phyloP scores from a whole-genome alignment of 441 rosid species.

The Populus trichocarpa region DNA sequence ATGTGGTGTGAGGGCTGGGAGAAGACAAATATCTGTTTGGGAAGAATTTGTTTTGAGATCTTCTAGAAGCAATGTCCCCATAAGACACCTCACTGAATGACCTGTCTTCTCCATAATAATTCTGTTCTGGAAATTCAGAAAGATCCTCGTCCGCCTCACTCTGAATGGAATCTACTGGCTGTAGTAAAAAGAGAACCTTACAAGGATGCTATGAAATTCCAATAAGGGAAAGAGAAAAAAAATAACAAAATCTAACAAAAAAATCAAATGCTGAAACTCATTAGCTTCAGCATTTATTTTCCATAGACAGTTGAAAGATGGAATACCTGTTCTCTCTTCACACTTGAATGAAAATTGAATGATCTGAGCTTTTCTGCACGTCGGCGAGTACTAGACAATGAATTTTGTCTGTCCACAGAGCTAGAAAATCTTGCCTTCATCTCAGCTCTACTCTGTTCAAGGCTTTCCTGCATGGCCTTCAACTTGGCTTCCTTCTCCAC shows the following conservation, averaged over 20 bases:
- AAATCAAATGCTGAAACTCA: not conserved
- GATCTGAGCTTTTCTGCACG: slow-evolving; percentile 75
- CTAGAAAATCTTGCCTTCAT: slow-evolving; percentile 77
- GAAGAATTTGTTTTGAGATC: slow-evolving; percentile 54
- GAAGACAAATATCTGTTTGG: slow-evolving; percentile 51
- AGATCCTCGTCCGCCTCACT: slow-evolving; percentile 74
- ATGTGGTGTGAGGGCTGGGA: slow-evolving; percentile 53
- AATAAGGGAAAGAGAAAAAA: slow-evolving; percentile 21
- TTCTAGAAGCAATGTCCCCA: slow-evolving; percentile 50
- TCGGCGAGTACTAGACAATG: slow-evolving; percentile 42
- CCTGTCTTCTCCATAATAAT: slow-evolving; percentile 45
- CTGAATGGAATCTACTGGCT: slow-evolving; percentile 57
- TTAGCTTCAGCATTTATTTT: slow-evolving; percentile 18
- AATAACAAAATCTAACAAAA: slow-evolving; percentile 4
- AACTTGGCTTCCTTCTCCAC: slow-evolving; percentile 91
- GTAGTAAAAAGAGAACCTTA: slow-evolving; percentile 48
- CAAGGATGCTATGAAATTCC: slow-evolving; percentile 28
- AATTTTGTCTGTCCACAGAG: slow-evolving; percentile 44
- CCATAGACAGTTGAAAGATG: slow-evolving; percentile 14
- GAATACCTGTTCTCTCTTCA: slow-evolving; percentile 83
- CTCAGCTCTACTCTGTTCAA: slow-evolving; percentile 86
- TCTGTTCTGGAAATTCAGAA: slow-evolving; percentile 40
- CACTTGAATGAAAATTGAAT: slow-evolving; percentile 48
- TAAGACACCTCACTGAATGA: slow-evolving; percentile 38
- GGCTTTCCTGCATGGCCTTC: slow-evolving; percentile 86